Percentiles rank a stretch among this genome's conserved stretches.
These are phyloP conservation scores for Arachis stenosperma DNA, from an alignment of 306 rosid species.

Conservation along the genomic window DNA sequence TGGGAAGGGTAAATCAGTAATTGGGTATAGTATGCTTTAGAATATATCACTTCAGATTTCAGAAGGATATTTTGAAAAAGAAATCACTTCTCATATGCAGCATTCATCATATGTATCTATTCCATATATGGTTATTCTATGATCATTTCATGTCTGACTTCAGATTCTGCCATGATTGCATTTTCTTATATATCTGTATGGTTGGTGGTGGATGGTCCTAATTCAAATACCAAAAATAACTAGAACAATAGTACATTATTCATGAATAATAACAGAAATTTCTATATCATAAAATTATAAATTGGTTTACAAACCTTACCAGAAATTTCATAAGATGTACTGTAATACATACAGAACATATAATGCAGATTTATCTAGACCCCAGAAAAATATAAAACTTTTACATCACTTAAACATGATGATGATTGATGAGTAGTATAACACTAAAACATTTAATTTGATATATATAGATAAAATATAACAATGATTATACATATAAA, in stretches of 20 bases:
- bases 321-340: conserved; percentile 20
- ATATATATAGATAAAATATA: background rate
- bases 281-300: background rate
- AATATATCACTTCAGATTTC: too few species aligned
- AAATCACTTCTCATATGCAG: background rate
- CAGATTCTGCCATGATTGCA: conserved; percentile 17
- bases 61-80: background rate
- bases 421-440: conserved; percentile 4
- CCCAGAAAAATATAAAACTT: conserved; percentile 33
- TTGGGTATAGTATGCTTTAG: background rate
- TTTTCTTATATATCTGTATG: background rate
- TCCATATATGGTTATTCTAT: conserved; percentile 7
- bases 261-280: conserved; percentile 18
- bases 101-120: background rate
- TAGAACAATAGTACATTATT: background rate
- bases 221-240: conserved; percentile 20
- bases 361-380: conserved; percentile 25
- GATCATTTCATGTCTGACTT: background rate
- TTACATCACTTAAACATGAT: conserved; percentile 36
- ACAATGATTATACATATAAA: too few species aligned
- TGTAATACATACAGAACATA: conserved; percentile 16
- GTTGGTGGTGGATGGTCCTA: background rate
- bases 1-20: background rate
- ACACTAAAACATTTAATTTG: background rate
- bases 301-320: conserved; percentile 34